phyloP scores from a whole-genome alignment of 768 basidiomycete genomes.

The Boletus subcaerulescens region DNA sequence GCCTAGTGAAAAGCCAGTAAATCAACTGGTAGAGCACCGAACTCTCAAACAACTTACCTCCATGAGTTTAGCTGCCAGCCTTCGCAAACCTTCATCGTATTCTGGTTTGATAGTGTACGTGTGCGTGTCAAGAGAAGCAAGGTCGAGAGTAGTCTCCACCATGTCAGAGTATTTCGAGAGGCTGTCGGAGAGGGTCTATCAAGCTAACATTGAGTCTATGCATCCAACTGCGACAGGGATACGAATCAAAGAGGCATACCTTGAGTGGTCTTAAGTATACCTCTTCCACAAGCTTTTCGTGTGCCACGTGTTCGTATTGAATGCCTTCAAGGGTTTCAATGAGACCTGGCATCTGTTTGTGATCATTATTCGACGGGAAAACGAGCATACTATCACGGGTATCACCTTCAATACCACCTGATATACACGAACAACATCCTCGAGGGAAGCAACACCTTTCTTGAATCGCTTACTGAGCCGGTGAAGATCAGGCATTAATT shows the following conservation, averaged over 20 bases:
- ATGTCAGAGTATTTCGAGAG: slow-evolving; percentile 85
- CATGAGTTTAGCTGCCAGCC: slow-evolving; percentile 63
- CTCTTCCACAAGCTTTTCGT: slow-evolving; percentile 59
- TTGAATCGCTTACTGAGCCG: slow-evolving; percentile 91
- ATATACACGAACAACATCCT: slow-evolving; percentile 95
- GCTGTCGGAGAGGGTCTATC: slow-evolving; percentile 58
- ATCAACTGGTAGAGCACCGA: not conserved
- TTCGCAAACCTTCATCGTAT: slow-evolving; percentile 75
- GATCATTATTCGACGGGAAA: not conserved
- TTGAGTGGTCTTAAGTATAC: slow-evolving; percentile 60
- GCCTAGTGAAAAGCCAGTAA: slow-evolving; percentile 33
- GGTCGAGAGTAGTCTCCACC: slow-evolving; percentile 95
- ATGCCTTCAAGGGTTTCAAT: slow-evolving; percentile 58
- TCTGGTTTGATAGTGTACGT: slow-evolving; percentile 91
- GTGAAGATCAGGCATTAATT: slow-evolving; percentile 90
- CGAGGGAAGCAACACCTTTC: slow-evolving; percentile 76
- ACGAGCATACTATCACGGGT: not conserved
- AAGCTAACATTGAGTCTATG: not conserved
- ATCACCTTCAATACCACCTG: slow-evolving; percentile 83
- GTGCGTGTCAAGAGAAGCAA: slow-evolving; percentile 80
- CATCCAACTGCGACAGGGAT: not conserved
- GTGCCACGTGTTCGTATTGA: slow-evolving; percentile 44
- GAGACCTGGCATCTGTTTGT: slow-evolving; percentile 68
- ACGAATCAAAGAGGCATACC: slow-evolving; percentile 37
- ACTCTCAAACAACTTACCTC: slow-evolving; percentile 36